Evolutionary conservation across 305 asterid species (phyloP).

Genomic region (Andrographis paniculata): DNA sequence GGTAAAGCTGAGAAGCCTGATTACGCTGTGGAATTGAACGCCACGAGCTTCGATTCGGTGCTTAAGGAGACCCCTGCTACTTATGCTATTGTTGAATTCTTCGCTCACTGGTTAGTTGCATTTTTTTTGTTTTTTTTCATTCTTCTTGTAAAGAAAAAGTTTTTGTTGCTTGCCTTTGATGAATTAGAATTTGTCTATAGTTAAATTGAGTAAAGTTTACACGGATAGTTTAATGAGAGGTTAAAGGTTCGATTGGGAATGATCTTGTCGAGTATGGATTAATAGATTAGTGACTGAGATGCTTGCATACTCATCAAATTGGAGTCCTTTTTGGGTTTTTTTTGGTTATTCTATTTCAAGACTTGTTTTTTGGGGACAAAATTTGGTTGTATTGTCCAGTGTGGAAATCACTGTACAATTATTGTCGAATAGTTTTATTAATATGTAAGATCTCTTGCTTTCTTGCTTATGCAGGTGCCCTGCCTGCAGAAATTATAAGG

Average conservation of each 20-base stretch:
- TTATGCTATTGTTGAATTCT: conserved; percentile 49
- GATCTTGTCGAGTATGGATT: neutral
- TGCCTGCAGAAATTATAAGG: conserved; percentile 74
- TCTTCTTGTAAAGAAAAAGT: neutral
- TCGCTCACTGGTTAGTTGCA: conserved; percentile 44
- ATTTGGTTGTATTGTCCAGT: neutral
- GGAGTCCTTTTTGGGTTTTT: no score
- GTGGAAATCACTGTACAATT: neutral
- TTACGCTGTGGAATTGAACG: conserved; percentile 42
- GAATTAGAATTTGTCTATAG: neutral
- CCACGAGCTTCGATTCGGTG: conserved; percentile 41
- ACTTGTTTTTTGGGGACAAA: neutral
- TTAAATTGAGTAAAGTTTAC: neutral
- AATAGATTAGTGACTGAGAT: neutral
- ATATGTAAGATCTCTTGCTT: neutral
- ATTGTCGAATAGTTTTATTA: neutral
- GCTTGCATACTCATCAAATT: no score
- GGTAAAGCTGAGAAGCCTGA: conserved; percentile 19
- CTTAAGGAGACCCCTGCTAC: conserved; percentile 38
- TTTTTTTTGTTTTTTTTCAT: neutral
- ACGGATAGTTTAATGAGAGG: no score
- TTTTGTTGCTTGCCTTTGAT: neutral
- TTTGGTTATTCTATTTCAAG: no score
- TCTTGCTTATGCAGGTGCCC: conserved; percentile 55
- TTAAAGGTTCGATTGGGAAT: no score